Evolutionary conservation across 139 green algal genomes (phyloP), one percentile per base, ranked within the genome.

Genomic region (Pleodorina starrii): DNA sequence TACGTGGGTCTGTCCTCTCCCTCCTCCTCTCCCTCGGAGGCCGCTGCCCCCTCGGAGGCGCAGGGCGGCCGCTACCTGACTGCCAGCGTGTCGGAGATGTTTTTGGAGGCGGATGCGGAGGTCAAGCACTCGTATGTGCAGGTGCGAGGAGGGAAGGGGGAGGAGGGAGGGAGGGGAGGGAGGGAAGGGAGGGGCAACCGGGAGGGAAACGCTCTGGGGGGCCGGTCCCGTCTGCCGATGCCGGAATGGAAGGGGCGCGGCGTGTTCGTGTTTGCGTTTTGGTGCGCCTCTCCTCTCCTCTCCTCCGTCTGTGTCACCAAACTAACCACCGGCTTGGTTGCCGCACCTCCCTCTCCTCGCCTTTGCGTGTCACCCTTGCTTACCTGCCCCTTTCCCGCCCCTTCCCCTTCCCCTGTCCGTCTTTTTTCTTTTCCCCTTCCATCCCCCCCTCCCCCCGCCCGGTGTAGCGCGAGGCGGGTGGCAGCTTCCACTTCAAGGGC

Each of bases 401-500:
- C n/a, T n/a, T n/a, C n/a, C n/a, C n/a, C n/a, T n/a, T n/a, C n/a
- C n/a, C n/a, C n/a, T n/a, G n/a, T n/a, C n/a, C n/a, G n/a, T n/a
- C n/a, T n/a, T n/a, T n/a, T n/a, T n/a, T 12, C 54, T 66, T 21
- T 21, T 66, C 54, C 54, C 54, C 9, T 12, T 25, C 54, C 29
- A 66, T 66, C 21, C 21, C 6, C n/a, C 2, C 54, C 6, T 66
- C 54, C 54, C 54, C 29, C 29, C 42, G 3, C 25, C 25, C 57
- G 23, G 38, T 10, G 17, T 51, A 95, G 91, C 85, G 94, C 16
- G 94, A 98, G 76, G 84, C 80, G 0, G 23, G 11, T 11, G 87
- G 27, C 5, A 90, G 92, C 5, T 90, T 87, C n/a, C 96, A 98
- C 95, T 91, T 96, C 74, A 97, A 97, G 86, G 76, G 79, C 50